These are phyloP conservation scores for Scedosporium apiospermum DNA, from an alignment of 2,329 filamentous ascomycete species.

Conservation along the genomic window DNA sequence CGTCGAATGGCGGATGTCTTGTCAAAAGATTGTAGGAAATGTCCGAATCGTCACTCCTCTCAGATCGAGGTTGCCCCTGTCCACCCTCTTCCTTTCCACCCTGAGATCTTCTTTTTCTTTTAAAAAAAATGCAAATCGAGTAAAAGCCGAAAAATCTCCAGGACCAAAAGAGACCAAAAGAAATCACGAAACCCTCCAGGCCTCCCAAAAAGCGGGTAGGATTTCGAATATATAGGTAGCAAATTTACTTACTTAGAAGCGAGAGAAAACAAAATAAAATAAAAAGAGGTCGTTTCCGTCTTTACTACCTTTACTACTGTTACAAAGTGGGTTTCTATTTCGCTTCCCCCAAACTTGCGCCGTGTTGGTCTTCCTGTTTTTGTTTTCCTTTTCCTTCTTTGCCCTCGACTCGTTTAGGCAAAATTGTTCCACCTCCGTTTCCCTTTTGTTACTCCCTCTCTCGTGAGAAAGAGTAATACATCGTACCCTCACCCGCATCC, in stretches of 20 bases:
- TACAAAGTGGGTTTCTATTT: conserved; percentile 1
- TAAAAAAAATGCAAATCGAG: neutral
- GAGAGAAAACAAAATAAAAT: neutral
- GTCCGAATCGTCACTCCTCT: too few relatives aligned
- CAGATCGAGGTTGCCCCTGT: neutral
- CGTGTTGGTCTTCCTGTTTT: neutral
- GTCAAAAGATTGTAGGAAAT: too few relatives aligned
- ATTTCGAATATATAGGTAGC: conserved; percentile 1
- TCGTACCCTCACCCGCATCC: neutral
- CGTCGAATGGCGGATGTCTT: neutral
- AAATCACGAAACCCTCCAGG: neutral
- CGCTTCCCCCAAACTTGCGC: neutral
- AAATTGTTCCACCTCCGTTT: conserved; percentile 1
- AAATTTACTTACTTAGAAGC: neutral
- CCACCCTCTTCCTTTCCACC: neutral
- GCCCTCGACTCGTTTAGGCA: conserved; percentile 5
- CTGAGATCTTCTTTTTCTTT: neutral
- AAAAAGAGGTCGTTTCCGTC: neutral
- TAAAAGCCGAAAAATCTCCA: neutral
- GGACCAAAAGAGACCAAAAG: neutral
- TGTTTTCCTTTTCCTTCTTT: neutral
- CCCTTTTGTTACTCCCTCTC: neutral
- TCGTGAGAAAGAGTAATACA: neutral
- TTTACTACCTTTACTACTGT: neutral
- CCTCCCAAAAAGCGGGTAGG: neutral